Base-by-base conservation (phyloP, 352 stramenopile genomes). In the Thalassiosira allenii region DNA sequence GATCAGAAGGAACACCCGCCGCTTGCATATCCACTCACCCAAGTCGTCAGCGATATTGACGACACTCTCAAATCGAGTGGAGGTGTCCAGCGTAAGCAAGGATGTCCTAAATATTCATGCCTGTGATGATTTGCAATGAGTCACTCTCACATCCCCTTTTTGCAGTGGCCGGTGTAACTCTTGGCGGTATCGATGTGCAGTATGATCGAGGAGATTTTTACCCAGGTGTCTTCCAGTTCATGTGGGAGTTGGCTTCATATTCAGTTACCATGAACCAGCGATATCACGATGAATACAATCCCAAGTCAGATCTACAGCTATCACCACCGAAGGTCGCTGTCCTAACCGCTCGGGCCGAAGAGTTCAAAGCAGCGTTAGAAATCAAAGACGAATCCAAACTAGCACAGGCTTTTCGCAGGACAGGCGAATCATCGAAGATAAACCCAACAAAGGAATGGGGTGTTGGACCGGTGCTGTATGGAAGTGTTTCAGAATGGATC, bases 401-500 rank as follows among this genome's bases (percentile, higher is more conserved):
- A 23, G 87, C 84, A 43, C 23, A 79, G 11, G 81, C 85, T 11
- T 91, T 94, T 63, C 68, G 82, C 3, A 80, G 78, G 56, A 84
- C 84, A 1, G 87, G 90, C 14, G 79, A 92, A 88, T 62, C 63
- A 27, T 75, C 64, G 1, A 80, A 83, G 22, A 69, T 91, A 2
- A 58, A 64, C 73, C 59, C 75, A 37, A 83, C 75, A 29, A 70
- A 83, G 29, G 80, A 80, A 27, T 96, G 93, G 93, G 93, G 93
- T 32, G 49, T 96, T 20, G 93, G 91, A 14, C 92, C 91, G 17
- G 92, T 96, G 2, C 75, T 96, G 22, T 96, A 96, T 80, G 93
- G 93, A 34, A 94, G 86, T 76, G 91, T 96, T 3, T 92, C 93
- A 20, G 93, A 96, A 81, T 96, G 93, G 93, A 87, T 96, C 8